Evolutionary conservation across 768 basidiomycete species (phyloP).

Genomic region (Lactifluus hygrophoroides): DNA sequence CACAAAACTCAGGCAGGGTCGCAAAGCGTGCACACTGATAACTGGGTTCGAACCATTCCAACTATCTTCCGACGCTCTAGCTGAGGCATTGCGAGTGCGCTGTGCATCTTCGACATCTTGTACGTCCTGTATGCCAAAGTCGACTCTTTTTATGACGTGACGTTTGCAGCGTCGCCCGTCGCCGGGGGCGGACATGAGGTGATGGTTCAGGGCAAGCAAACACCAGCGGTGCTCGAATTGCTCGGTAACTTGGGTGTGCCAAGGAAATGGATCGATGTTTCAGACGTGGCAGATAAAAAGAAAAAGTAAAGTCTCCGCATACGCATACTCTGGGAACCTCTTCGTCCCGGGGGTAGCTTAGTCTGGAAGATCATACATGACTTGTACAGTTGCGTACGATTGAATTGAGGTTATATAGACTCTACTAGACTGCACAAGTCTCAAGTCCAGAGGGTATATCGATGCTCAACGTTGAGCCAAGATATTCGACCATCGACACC

Average conservation of each 20-base stretch:
- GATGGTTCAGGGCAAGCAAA: slow-evolving; percentile 80
- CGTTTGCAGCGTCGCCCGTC: slow-evolving; percentile 47
- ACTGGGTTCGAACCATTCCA: slow-evolving; percentile 75
- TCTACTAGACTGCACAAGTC: background rate
- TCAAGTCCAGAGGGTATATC: slow-evolving; percentile 12
- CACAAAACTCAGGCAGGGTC: slow-evolving; percentile 67
- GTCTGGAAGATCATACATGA: background rate
- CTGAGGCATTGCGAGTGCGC: slow-evolving; percentile 64
- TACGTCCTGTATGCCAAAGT: slow-evolving; percentile 27
- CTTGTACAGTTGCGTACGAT: background rate
- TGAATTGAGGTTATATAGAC: no score
- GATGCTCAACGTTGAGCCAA: slow-evolving; percentile 23
- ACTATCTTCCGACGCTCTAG: slow-evolving; percentile 60
- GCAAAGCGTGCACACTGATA: slow-evolving; percentile 68
- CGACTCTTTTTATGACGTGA: background rate
- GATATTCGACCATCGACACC: slow-evolving; percentile 33
- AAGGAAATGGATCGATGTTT: slow-evolving; percentile 67
- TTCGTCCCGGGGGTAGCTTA: no score
- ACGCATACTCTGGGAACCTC: background rate
- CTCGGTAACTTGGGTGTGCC: slow-evolving; percentile 65
- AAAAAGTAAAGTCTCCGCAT: slow-evolving; percentile 25
- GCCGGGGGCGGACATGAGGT: slow-evolving; percentile 59
- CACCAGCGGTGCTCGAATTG: slow-evolving; percentile 54
- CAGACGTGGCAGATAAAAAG: slow-evolving; percentile 37
- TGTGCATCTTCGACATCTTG: slow-evolving; percentile 80